These are phyloP conservation scores for Apophysomyces variabilis DNA, from an alignment of 371 early-diverging fungal genomes.

Conservation along the genomic window DNA sequence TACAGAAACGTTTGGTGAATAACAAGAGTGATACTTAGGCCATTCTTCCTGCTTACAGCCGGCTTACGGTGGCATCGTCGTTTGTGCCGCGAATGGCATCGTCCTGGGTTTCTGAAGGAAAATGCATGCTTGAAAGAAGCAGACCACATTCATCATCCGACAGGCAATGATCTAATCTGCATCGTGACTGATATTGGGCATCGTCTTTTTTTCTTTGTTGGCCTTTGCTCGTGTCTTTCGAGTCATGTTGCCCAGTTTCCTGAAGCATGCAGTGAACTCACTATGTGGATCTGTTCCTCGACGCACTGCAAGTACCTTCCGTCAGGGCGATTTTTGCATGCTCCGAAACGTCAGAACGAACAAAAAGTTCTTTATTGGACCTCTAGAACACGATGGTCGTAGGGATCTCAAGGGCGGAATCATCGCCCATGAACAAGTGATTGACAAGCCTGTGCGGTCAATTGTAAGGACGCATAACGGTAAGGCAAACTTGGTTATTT, in stretches of 20 bases:
- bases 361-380: constrained; percentile 48
- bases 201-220: neutral
- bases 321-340: constrained; percentile 53
- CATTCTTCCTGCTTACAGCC: constrained; percentile 55
- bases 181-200: neutral
- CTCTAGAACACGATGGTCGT: constrained; percentile 34
- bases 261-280: neutral
- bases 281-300: neutral
- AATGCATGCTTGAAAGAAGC: neutral
- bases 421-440: constrained; percentile 53
- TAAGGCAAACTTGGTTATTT: neutral
- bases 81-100: constrained; percentile 83
- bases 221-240: neutral
- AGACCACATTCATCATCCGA: neutral
- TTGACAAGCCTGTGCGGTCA: constrained; percentile 55
- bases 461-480: constrained; percentile 52
- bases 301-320: constrained; percentile 24
- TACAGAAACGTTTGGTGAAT: neutral
- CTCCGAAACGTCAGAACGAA: constrained; percentile 43
- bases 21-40: too few species aligned
- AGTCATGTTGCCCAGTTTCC: neutral
- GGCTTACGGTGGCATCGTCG: constrained; percentile 85
- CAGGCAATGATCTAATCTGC: neutral
- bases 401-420: constrained; percentile 46
- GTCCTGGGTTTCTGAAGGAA: constrained; percentile 36